Evolutionary conservation across 257 asterid species (phyloP).

Genomic region (Solanum pimpinellifolium): DNA sequence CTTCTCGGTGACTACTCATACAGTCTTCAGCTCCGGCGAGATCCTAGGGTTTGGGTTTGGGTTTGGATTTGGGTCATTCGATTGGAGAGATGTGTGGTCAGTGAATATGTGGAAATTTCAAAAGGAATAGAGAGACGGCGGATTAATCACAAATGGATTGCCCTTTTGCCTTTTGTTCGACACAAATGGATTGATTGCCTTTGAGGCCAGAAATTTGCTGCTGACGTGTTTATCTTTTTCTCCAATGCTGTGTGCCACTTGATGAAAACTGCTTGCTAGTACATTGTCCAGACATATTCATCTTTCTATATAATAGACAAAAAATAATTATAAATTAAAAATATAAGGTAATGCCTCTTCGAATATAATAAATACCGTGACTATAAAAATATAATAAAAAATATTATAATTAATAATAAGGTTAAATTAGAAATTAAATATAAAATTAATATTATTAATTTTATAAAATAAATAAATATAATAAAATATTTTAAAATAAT

Average conservation of each 20-base stretch:
- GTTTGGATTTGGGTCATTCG: not conserved
- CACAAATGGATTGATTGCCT: constrained; percentile 8
- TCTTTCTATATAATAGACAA: too few species aligned
- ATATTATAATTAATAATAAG: too few species aligned
- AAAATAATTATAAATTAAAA: too few species aligned
- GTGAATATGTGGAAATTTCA: not conserved
- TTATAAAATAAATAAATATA: too few species aligned
- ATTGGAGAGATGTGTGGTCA: not conserved
- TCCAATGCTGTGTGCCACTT: not conserved
- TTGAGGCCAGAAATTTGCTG: not conserved
- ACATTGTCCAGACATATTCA: too few species aligned
- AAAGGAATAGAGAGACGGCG: not conserved
- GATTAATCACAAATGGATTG: not conserved
- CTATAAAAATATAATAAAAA: too few species aligned
- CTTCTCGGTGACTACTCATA: constrained; percentile 33
- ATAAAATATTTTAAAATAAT: too few species aligned
- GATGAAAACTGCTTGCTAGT: not conserved
- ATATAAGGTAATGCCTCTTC: too few species aligned
- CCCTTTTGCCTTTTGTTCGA: not conserved
- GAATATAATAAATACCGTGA: too few species aligned
- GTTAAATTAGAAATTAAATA: too few species aligned
- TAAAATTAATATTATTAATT: too few species aligned
- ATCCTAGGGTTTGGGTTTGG: not conserved
- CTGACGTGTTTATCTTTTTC: constrained; percentile 15
- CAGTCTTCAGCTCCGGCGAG: constrained; percentile 21